Evolutionary conservation across 176 grass and related monocot genomes (phyloP), one percentile per base, ranked within the genome.

Genomic region (Carex littledalei): DNA sequence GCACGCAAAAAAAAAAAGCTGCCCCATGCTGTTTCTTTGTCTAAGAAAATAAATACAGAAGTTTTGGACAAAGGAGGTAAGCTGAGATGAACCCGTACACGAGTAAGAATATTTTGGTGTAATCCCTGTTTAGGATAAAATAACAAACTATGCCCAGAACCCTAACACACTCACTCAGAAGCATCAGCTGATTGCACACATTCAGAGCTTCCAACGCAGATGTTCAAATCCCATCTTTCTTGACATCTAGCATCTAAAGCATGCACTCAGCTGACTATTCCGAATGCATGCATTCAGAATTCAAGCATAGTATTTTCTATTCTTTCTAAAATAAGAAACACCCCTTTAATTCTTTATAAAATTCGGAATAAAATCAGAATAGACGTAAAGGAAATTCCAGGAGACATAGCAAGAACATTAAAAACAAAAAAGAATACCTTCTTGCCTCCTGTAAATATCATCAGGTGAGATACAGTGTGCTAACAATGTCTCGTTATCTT

Each of bases 381-480:
- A 83, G 15, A 37, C 5, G 11, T 80, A 15, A 34, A 22, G 1
- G 41, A 85, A 78, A 41, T 75, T 85, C 16, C 24, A 78, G 24
- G 5, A 55, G 22, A 32, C 26, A 45, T 56, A 56, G 47, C 21
- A 58, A 31, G 37, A 65, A 79, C 20, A 86, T 66, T 14, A 59
- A 49, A 75, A 82, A 49, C 11, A 70, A 49, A 13, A 73, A 24
- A 85, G 9, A 86, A 86, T 82, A 97, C 94, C 87, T 83, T 90
- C 84, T 92, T 92, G 90, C 81, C 88, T 97, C 89, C 78, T 90
- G 88, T 97, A 97, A 81, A 94, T 97, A 86, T 92, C 90, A 86
- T 94, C 90, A 18, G 88, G 78, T 67, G 85, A 90, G 70, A 97
- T 91, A 49, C 89, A 87, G 70, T 97, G 94, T 84, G 90, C 55